phyloP scores from a whole-genome alignment of 192 early-diverging fungal species.

The Linnemannia elongata region DNA sequence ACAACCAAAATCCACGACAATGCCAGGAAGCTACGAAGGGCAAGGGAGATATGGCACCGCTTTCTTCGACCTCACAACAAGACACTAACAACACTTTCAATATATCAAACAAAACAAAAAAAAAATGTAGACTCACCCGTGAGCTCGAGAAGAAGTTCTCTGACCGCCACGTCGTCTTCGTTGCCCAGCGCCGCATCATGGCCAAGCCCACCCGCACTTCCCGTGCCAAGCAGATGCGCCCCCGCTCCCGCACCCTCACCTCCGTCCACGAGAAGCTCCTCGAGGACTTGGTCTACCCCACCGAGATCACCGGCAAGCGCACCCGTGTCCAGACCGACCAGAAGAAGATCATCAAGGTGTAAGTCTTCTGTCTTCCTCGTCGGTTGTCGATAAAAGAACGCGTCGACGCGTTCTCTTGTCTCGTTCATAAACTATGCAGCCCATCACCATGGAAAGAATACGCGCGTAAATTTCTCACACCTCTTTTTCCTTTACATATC shows the following conservation, averaged over 20 bases:
- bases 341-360: slow-evolving; percentile 94
- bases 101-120: not conserved
- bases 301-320: slow-evolving; percentile 99
- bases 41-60: not conserved
- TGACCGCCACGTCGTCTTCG: slow-evolving; percentile 96
- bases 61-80: not conserved
- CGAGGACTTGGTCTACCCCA: slow-evolving; percentile 98
- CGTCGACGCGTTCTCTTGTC: not conserved
- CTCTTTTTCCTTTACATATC: not conserved
- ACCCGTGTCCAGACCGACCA: slow-evolving; percentile 97
- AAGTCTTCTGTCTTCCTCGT: slow-evolving; percentile 47
- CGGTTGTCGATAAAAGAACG: not conserved
- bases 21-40: slow-evolving; percentile 25
- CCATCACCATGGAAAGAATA: not conserved
- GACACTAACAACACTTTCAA: not conserved
- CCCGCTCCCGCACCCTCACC: slow-evolving; percentile 96
- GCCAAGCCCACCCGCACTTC: slow-evolving; percentile 91
- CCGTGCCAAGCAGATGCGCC: slow-evolving; percentile 93
- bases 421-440: not conserved
- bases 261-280: slow-evolving; percentile 96
- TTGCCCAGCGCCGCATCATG: slow-evolving; percentile 95
- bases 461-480: not conserved
- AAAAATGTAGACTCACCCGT: slow-evolving; percentile 78
- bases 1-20: not conserved
- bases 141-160: slow-evolving; percentile 99